Base-by-base conservation (phyloP, 352 stramenopile species). In the Phytophthora tubulina region DNA sequence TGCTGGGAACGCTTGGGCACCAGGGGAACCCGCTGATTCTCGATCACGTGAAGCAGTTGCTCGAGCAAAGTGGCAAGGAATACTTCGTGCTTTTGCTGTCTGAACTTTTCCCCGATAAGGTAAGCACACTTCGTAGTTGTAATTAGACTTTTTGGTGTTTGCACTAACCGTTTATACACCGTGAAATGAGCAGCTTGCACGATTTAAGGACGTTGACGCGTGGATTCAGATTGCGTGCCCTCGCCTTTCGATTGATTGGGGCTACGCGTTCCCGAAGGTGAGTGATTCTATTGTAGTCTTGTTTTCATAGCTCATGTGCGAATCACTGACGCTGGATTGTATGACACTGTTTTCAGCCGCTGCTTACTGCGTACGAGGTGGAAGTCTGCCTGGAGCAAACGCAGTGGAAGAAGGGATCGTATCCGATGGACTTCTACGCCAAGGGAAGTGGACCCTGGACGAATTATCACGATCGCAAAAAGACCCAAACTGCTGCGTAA, bases 371-470 rank as follows among this genome's bases (percentile, higher is more conserved):
- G 0, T 99, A 99, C 72, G 98, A 99, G 75, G 89, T 97, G 9
- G 95, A 99, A 83, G 97, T 99, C 1, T 97, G 89, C 49, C 71
- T 99, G 30, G 97, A 95, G 50, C 85, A 96, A 71, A 85, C 82
- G 6, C 66, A 89, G 48, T 98, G 93, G 92, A 81, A 86, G 48
- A 84, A 98, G 31, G 85, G 79, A 6, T 77, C 82, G 14, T 99
- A 99, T 87, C 98, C 98, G 14, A 99, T 99, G 98, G 98, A 99
- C 66, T 99, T 98, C 74, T 99, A 99, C 75, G 92, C 95, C 42
- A 97, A 98, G 53, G 93, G 85, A 55, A 97, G 96, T 72, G 97
- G 97, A 5, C 84, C 91, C 13, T 99, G 98, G 98, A 98, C 93
- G 9, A 99, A 99, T 73, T 99, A 99, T 73, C 85, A 98, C 75